phyloP scores from a whole-genome alignment of 305 asterid species.

The Vinca major region DNA sequence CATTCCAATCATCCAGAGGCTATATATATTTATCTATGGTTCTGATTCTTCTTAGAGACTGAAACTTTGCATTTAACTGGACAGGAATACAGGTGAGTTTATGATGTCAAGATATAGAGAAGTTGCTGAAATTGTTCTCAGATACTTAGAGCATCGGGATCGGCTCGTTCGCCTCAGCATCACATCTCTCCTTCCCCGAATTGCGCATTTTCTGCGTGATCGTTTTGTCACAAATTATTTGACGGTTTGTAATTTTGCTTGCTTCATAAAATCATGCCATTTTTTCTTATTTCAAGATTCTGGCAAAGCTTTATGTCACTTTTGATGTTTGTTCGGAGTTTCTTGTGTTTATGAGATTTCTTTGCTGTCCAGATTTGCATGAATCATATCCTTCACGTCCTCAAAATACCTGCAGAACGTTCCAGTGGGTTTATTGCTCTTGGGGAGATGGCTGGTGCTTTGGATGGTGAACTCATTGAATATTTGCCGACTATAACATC shows the following conservation, averaged over 20 bases:
- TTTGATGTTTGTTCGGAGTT: conserved; percentile 14
- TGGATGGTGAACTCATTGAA: conserved; percentile 91
- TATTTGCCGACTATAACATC: conserved; percentile 98
- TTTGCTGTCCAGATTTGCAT: conserved; percentile 71
- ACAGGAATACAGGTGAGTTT: conserved; percentile 97
- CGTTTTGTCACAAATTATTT: conserved; percentile 94
- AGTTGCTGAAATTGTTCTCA: conserved; percentile 95
- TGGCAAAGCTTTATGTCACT: conserved; percentile 11
- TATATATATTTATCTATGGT: background rate
- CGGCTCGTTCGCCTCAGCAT: conserved; percentile 98
- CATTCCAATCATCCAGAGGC: background rate
- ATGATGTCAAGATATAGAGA: conserved; percentile 99
- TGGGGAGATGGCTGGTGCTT: conserved; percentile 99
- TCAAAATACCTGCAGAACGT: conserved; percentile 91
- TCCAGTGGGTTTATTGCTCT: conserved; percentile 97
- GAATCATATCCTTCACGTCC: conserved; percentile 97
- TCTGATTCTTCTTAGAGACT: background rate
- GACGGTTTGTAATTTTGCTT: conserved; percentile 43
- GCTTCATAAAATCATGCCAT: conserved; percentile 11
- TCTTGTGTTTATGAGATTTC: conserved; percentile 19
- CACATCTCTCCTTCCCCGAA: conserved; percentile 94
- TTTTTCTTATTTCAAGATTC: background rate
- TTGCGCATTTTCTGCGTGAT: conserved; percentile 97
- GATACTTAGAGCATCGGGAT: conserved; percentile 91
- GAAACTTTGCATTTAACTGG: conserved; percentile 14